Conservation (phyloP, 2,329 filamentous ascomycete species). For the Fusarium veterinarium region DNA sequence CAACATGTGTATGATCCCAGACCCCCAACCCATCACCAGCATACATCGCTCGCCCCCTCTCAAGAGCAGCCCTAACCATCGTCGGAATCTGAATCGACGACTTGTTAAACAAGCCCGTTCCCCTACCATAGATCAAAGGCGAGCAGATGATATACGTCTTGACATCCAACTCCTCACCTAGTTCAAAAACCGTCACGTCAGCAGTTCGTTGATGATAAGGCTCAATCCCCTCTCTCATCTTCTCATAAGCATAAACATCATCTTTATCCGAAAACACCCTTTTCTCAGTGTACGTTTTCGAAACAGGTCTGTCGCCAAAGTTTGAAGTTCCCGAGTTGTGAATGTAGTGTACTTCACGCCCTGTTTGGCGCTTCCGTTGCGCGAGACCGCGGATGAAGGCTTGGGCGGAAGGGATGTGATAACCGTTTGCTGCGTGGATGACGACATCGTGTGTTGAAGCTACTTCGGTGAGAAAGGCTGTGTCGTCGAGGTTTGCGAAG, state of each 20-base stretch:
- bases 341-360: not conserved
- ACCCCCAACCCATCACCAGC: not conserved
- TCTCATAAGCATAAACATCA: slow-evolving; percentile 8
- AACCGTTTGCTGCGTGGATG: slow-evolving; percentile 8
- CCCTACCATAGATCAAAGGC: slow-evolving; percentile 2
- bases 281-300: not conserved
- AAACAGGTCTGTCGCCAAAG: slow-evolving; percentile 1
- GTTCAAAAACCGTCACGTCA: slow-evolving; percentile 4
- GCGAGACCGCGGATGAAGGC: not conserved
- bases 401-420: not conserved
- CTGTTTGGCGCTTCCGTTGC: not conserved
- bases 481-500: not conserved
- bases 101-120: slow-evolving; percentile 11
- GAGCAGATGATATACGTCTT: slow-evolving; percentile 14
- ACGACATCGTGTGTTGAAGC: not conserved
- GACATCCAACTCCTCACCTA: not conserved
- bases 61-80: not conserved
- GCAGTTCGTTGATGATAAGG: slow-evolving; percentile 8
- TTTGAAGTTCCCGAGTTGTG: slow-evolving; percentile 19
- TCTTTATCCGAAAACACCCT: slow-evolving; percentile 1
- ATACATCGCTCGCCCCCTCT: not conserved
- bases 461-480: not conserved
- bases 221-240: not conserved
- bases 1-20: slow-evolving; percentile 6
- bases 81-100: slow-evolving; percentile 9